These are phyloP conservation scores for Prototheca cutis DNA, from an alignment of 163 green algal species.

Conservation along the genomic window DNA sequence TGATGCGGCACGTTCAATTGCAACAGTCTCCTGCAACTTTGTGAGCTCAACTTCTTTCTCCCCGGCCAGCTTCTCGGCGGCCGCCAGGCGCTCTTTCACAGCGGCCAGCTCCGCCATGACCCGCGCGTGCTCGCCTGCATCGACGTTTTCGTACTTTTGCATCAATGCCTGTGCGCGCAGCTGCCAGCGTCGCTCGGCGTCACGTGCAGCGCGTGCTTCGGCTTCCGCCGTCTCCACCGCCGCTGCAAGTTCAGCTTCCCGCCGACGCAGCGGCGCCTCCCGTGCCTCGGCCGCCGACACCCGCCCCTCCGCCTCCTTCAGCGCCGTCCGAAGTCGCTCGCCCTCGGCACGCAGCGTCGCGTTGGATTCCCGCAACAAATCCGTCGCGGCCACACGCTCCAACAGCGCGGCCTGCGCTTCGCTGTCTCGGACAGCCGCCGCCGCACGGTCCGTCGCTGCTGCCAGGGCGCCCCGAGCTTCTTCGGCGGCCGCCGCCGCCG, in stretches of 20 bases:
- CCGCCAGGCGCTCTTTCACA: neutral
- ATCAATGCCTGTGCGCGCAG: slow-evolving; percentile 41
- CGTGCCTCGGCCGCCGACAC: slow-evolving; percentile 7
- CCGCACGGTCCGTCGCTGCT: slow-evolving; percentile 17
- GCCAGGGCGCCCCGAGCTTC: slow-evolving; percentile 25
- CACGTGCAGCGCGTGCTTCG: slow-evolving; percentile 23
- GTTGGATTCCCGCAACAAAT: slow-evolving; percentile 39
- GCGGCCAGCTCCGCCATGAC: slow-evolving; percentile 23
- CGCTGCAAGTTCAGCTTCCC: slow-evolving; percentile 10
- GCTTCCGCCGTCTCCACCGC: slow-evolving; percentile 8
- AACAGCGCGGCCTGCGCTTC: slow-evolving; percentile 15
- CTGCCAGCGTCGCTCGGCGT: slow-evolving; percentile 39
- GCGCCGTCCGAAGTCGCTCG: neutral
- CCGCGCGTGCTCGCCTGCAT: slow-evolving; percentile 45
- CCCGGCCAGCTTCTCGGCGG: too few species aligned
- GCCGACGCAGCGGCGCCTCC: slow-evolving; percentile 12
- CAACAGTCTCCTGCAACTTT: too few species aligned
- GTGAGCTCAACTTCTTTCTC: too few species aligned
- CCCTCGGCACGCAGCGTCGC: slow-evolving; percentile 16
- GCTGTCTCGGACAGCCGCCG: slow-evolving; percentile 9
- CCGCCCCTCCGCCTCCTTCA: slow-evolving; percentile 7
- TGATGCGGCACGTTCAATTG: too few species aligned
- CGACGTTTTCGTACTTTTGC: slow-evolving; percentile 47
- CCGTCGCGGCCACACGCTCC: slow-evolving; percentile 23
- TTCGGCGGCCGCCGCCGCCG: slow-evolving; percentile 16